These are phyloP conservation scores for Paecilomyces dactylethromorphus DNA, from an alignment of 2,329 filamentous ascomycete genomes.

Conservation along the genomic window DNA sequence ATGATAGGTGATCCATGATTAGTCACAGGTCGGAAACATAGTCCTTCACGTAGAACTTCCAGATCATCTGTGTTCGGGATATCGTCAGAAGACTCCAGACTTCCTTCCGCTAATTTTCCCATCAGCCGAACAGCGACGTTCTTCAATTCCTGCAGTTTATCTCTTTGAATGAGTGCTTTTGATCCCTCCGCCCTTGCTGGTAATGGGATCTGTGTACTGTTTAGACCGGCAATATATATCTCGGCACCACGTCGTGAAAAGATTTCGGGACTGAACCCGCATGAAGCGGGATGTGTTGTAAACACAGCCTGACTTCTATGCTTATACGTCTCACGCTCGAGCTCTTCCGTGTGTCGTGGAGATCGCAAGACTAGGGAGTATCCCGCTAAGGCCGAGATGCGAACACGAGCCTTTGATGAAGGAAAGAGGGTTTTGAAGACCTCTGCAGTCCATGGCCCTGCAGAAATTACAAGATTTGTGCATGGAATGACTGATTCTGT, in stretches of 20 bases:
- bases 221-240: constrained; percentile 68
- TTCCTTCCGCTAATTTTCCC: constrained; percentile 17
- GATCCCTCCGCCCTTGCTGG: constrained; percentile 45
- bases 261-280: constrained; percentile 61
- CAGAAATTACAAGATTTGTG: constrained; percentile 58
- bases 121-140: constrained; percentile 26
- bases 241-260: constrained; percentile 62
- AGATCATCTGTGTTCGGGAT: constrained; percentile 44
- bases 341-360: constrained; percentile 38
- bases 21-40: constrained; percentile 70
- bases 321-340: constrained; percentile 29
- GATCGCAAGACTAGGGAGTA: constrained; percentile 64
- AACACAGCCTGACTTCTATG: constrained; percentile 62
- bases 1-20: constrained; percentile 59
- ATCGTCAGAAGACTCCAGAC: constrained; percentile 10
- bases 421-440: constrained; percentile 64
- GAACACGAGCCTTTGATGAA: constrained; percentile 44
- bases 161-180: constrained; percentile 34
- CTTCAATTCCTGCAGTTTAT: constrained; percentile 30
- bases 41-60: constrained; percentile 55
- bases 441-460: constrained; percentile 64
- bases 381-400: constrained; percentile 59
- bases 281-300: constrained; percentile 46
- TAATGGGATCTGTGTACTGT: constrained; percentile 54
- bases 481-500: constrained; percentile 46